Evolutionary conservation across 1,284 basidiomycete genomes (phyloP).

Genomic region (Afroboletus lepidellus): DNA sequence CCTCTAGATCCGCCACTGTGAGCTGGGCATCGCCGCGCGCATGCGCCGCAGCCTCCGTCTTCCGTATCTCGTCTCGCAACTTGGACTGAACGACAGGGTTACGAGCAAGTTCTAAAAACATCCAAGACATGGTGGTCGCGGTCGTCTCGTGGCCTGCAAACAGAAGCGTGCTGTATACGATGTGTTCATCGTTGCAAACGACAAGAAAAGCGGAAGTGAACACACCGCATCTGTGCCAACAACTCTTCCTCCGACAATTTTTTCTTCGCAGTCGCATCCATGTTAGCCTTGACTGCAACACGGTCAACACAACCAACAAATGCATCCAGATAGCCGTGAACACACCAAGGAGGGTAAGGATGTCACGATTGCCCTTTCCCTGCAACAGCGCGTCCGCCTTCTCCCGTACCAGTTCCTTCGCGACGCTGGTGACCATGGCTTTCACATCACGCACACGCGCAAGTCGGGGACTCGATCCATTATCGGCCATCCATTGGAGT

Average conservation of each 20-base stretch:
- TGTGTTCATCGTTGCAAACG: no score
- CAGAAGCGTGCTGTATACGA: slow-evolving; percentile 32
- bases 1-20: slow-evolving; percentile 44
- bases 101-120: slow-evolving; percentile 41
- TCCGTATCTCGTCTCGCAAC: slow-evolving; percentile 42
- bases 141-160: no score
- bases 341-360: slow-evolving; percentile 43
- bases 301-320: neutral
- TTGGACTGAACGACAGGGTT: slow-evolving; percentile 37
- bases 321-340: neutral
- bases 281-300: slow-evolving; percentile 46
- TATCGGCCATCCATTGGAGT: slow-evolving; percentile 37
- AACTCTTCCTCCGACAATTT: slow-evolving; percentile 44
- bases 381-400: no score
- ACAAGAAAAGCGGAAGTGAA: neutral
- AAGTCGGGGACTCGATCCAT: slow-evolving; percentile 37
- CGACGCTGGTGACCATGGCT: slow-evolving; percentile 23
- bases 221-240: neutral
- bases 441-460: slow-evolving; percentile 34
- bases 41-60: slow-evolving; percentile 34
- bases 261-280: slow-evolving; percentile 38
- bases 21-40: slow-evolving; percentile 41
- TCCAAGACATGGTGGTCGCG: slow-evolving; percentile 35
- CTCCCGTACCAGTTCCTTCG: slow-evolving; percentile 40
- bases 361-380: slow-evolving; percentile 36